phyloP scores from a whole-genome alignment of 2,329 filamentous ascomycete genomes.

The Bertia moriformis region DNA sequence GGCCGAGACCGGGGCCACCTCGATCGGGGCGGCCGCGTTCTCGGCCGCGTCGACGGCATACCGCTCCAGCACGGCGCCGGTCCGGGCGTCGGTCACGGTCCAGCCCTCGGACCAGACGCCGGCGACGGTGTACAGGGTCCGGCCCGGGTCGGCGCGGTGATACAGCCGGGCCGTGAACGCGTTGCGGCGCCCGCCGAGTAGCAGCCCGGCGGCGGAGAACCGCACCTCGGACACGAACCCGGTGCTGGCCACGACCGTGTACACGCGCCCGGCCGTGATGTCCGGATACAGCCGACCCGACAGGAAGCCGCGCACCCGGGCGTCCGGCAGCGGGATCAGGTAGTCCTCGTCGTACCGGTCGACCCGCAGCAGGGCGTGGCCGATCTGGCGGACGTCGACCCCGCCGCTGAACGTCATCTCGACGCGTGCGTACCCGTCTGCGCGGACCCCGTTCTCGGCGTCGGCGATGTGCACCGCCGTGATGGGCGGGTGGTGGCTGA shows the following conservation, averaged over 20 bases:
- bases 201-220: constrained; percentile 89
- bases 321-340: constrained; percentile 76
- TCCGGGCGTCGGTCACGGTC: constrained; percentile 53
- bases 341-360: constrained; percentile 47
- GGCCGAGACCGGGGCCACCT: constrained; percentile 55
- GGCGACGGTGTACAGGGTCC: constrained; percentile 63
- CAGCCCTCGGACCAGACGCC: constrained; percentile 85
- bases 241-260: constrained; percentile 73
- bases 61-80: constrained; percentile 33
- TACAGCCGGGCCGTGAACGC: constrained; percentile 65
- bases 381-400: constrained; percentile 88
- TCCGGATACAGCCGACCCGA: constrained; percentile 67
- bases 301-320: constrained; percentile 89
- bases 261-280: constrained; percentile 77
- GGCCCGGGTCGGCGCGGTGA: constrained; percentile 56
- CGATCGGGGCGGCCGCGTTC: constrained; percentile 56
- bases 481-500: constrained; percentile 84
- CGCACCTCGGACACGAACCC: constrained; percentile 90
- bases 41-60: constrained; percentile 43
- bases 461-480: constrained; percentile 92
- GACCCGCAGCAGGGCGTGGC: constrained; percentile 71
- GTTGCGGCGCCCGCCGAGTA: too few relatives aligned
- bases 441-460: constrained; percentile 60
- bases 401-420: constrained; percentile 89
- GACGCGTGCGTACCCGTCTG: constrained; percentile 87